Evolutionary conservation across 768 basidiomycete species (phyloP).

Genomic region (Sutorius australiensis): DNA sequence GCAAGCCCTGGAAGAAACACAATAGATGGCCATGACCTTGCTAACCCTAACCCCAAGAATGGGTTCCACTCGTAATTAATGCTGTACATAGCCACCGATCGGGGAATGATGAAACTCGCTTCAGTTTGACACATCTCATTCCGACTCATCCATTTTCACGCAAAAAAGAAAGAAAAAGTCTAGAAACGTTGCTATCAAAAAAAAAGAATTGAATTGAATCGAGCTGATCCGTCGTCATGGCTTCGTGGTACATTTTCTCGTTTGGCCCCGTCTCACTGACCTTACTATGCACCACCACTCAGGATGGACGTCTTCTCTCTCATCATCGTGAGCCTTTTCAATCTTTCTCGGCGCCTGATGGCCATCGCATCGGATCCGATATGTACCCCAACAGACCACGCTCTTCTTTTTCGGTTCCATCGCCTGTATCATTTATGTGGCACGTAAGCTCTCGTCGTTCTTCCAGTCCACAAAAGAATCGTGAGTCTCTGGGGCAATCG

Average conservation of each 20-base stretch:
- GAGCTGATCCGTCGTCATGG: slow-evolving; percentile 4
- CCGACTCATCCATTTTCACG: background rate
- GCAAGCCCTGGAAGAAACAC: slow-evolving; percentile 41
- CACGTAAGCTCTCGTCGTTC: slow-evolving; percentile 38
- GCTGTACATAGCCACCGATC: background rate
- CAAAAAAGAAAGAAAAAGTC: background rate
- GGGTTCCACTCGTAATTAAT: background rate
- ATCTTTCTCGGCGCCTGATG: background rate
- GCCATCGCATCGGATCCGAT: background rate
- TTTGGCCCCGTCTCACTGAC: background rate
- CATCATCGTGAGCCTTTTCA: slow-evolving; percentile 2
- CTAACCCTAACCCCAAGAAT: background rate
- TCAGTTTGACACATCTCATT: no score
- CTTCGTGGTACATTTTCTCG: slow-evolving; percentile 7
- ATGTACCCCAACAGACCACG: slow-evolving; percentile 31
- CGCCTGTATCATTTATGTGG: slow-evolving; percentile 39
- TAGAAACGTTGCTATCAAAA: background rate
- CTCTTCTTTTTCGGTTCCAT: slow-evolving; percentile 44
- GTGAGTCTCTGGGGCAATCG: slow-evolving; percentile 34
- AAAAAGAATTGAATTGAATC: background rate
- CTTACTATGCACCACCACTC: background rate
- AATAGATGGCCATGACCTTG: background rate
- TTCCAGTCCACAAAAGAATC: slow-evolving; percentile 50
- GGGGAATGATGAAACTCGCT: background rate
- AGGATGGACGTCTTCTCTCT: slow-evolving; percentile 22